Evolutionary conservation across 2,329 filamentous ascomycete genomes (phyloP), one percentile per base, ranked within the genome.

Genomic region (Nakataea oryzae): DNA sequence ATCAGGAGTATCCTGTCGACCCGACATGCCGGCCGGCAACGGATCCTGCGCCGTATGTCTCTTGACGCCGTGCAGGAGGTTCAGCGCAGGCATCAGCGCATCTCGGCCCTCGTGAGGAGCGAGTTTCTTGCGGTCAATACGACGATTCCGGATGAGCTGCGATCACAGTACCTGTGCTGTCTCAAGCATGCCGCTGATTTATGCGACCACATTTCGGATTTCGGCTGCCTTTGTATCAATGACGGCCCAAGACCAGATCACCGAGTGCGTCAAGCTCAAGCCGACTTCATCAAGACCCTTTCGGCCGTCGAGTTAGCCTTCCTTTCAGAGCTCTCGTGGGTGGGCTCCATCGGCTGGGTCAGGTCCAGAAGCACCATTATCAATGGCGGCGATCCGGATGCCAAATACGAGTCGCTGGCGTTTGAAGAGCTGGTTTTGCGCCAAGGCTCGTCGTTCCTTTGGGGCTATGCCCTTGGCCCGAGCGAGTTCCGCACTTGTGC

Each of bases 381-480:
- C 14, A 29, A 58, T n/a, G n/a, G n/a, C 14, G 8, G 27, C 56
- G 60, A 57, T 9, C 54, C 54, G 9, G 60, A 61, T 21, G 30
- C 30, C 24, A 26, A 32, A 4, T 26, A 57, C 54, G 41, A 57
- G 54, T 34, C 47, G 24, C 29, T 57, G n/a, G 54, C 60, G 3
- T 61, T 61, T 50, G 50, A 61, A 21, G 60, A 61, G n/a, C 30
- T 61, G 24, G 60, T 61, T 9, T 24, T 61, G 17, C 32, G 60
- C 17, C 30, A 55, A 24, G 60, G 60, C 11, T 61, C 60, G 4
- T 21, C 32, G 30, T 57, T 61, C 24, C 54, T 61, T 11, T 61
- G 60, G 60, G 60, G 54, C 3, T 34, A 41, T 14, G 55, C 54
- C n/a, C 54, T 41, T 13, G 29, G 60, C 3, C 14, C 60, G 12